phyloP scores from a whole-genome alignment of 306 rosid genomes.

The Mimosa pudica region DNA sequence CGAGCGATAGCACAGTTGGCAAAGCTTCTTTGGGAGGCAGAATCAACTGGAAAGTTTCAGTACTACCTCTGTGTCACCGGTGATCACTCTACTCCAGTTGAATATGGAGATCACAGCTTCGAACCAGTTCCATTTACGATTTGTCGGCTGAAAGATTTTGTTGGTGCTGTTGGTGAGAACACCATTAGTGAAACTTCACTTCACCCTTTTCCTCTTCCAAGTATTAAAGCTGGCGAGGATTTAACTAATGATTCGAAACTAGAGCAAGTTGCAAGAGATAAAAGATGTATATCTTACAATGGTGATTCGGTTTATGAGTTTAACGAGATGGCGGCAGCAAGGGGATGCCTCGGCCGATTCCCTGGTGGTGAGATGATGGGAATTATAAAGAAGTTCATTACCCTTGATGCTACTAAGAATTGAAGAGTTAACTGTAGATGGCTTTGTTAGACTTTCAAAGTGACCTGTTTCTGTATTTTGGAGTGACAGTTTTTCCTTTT shows the following conservation, averaged over 20 bases:
- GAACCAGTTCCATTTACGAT: conserved; percentile 88
- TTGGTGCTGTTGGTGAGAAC: conserved; percentile 69
- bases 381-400: conserved; percentile 63
- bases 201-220: conserved; percentile 85
- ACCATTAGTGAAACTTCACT: conserved; percentile 48
- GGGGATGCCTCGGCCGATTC: conserved; percentile 90
- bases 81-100: conserved; percentile 96
- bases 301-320: conserved; percentile 80
- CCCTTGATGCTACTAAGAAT: conserved; percentile 37
- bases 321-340: conserved; percentile 74
- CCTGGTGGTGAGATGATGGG: conserved; percentile 99
- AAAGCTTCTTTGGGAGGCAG: conserved; percentile 87
- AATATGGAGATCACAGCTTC: conserved; percentile 97
- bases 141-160: conserved; percentile 75
- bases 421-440: conserved; percentile 10
- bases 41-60: conserved; percentile 62
- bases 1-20: conserved; percentile 81
- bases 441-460: conserved; percentile 18
- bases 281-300: conserved; percentile 42
- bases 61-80: conserved; percentile 82
- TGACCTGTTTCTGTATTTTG: background rate
- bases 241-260: conserved; percentile 36
- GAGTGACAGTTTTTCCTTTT: background rate
- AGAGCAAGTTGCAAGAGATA: conserved; percentile 39
- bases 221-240: conserved; percentile 54